These are phyloP conservation scores for Plenodomus biglobosus DNA, from an alignment of 2,329 filamentous ascomycete genomes.

Conservation along the genomic window DNA sequence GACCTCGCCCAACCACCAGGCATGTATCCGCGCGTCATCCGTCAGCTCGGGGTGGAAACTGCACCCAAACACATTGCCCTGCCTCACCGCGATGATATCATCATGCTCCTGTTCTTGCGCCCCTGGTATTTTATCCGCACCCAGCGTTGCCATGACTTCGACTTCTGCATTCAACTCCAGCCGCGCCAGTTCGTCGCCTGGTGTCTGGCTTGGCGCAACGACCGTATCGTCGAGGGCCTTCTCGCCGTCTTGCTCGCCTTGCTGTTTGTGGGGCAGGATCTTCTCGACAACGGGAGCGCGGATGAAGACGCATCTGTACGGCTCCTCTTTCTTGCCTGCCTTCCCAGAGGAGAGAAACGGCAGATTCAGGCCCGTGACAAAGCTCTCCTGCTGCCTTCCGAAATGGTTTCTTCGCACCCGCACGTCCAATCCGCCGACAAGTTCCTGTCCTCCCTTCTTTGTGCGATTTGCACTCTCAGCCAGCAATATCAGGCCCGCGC, in stretches of 20 bases:
- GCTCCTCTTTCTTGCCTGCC: slow-evolving; percentile 36
- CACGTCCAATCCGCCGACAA: slow-evolving; percentile 89
- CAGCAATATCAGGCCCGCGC: slow-evolving; percentile 88
- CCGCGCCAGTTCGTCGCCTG: slow-evolving; percentile 50
- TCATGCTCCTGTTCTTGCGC: slow-evolving; percentile 53
- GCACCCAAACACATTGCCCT: slow-evolving; percentile 90
- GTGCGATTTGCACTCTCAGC: slow-evolving; percentile 84
- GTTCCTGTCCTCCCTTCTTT: slow-evolving; percentile 87
- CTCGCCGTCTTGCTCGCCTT: slow-evolving; percentile 56
- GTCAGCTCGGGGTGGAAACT: slow-evolving; percentile 97
- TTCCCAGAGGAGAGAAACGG: slow-evolving; percentile 61
- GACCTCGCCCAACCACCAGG: slow-evolving; percentile 87
- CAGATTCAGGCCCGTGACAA: slow-evolving; percentile 73
- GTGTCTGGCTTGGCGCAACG: slow-evolving; percentile 58
- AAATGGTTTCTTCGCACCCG: slow-evolving; percentile 94
- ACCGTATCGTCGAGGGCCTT: slow-evolving; percentile 53
- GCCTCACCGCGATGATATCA: slow-evolving; percentile 83
- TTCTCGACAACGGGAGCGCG: slow-evolving; percentile 90
- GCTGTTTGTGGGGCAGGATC: slow-evolving; percentile 58
- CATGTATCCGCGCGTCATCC: slow-evolving; percentile 81
- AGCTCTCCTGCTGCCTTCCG: slow-evolving; percentile 89
- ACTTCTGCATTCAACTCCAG: slow-evolving; percentile 53
- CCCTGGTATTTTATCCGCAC: slow-evolving; percentile 52
- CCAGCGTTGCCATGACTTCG: slow-evolving; percentile 60
- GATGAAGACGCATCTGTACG: slow-evolving; percentile 88